Evolutionary conservation across 352 stramenopile genomes (phyloP), one percentile per base, ranked within the genome.

Genomic region (Phytopythium aichiense): DNA sequence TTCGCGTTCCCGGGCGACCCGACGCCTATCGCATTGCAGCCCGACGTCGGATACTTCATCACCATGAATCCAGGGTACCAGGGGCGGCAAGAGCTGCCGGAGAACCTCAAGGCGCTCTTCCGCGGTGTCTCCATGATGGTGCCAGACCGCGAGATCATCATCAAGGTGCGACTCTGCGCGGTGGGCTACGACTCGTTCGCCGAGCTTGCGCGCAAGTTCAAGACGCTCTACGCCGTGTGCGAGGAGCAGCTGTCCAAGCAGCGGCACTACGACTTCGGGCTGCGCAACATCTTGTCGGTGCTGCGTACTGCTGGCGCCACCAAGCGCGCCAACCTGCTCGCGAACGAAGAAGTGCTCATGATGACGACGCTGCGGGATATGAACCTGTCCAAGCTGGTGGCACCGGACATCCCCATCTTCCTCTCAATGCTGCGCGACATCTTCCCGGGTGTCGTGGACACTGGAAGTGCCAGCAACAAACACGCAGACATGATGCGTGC

Each of bases 81-180:
- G 61, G 92, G 91, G 11, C 87, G 92, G 1, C 92, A 95, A 45
- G 90, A 98, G 58, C 74, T 98, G 2, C 92, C 92, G 0, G 92
- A 98, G 56, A 98, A 98, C 61, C 79, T 98, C 28, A 94, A 94
- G 46, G 85, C 89, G 9, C 77, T 99, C 16, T 98, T 98, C 72
- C 82, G 94, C 38, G 91, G 92, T 13, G 94, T 98, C 58, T 92
- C 94, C 15, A 99, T 99, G 95, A 99, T 99, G 95, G 89, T 96
- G 15, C 94, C 95, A 5, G 94, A 98, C 71, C 96, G 97, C 61
- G 93, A 98, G 67, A 98, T 98, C 61, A 99, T 98, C 64, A 98
- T 91, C 66, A 89, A 89, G 60, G 81, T 91, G 16, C 97, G 98
- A 67, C 87, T 99, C 38, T 99, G 93, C 77, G 94, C 92, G 7